Conservation (phyloP, 257 asterid genomes). For the Handroanthus guayacan region DNA sequence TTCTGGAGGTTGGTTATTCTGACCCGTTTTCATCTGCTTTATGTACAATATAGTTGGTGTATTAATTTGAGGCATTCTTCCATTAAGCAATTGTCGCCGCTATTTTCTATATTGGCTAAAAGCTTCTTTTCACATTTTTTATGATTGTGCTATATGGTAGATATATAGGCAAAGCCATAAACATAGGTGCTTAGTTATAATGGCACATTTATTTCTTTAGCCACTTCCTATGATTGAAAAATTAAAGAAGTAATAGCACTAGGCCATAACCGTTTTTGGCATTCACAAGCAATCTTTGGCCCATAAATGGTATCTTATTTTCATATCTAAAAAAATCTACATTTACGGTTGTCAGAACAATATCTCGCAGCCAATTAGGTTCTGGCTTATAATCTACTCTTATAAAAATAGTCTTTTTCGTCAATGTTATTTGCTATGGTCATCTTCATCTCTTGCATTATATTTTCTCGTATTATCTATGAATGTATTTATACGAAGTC, state of each 20-base stretch:
- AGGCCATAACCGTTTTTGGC: not conserved
- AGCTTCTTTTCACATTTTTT: not conserved
- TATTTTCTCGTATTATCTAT: too few relatives aligned
- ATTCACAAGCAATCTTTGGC: not conserved
- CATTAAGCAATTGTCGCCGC: not conserved
- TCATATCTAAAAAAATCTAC: not conserved
- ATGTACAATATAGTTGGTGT: not conserved
- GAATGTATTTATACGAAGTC: too few relatives aligned
- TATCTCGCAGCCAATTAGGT: too few relatives aligned
- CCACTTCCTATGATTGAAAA: not conserved
- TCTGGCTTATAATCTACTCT: too few relatives aligned
- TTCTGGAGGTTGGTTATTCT: slow-evolving; percentile 76
- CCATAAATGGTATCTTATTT: not conserved
- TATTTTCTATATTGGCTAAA: not conserved
- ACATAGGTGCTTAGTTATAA: not conserved
- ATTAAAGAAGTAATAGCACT: not conserved
- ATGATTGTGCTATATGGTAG: not conserved
- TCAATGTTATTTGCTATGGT: too few relatives aligned
- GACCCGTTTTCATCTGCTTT: slow-evolving; percentile 20
- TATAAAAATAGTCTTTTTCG: too few relatives aligned
- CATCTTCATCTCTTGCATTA: too few relatives aligned
- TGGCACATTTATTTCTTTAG: not conserved
- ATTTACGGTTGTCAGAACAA: not conserved
- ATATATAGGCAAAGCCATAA: not conserved
- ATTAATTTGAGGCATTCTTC: not conserved